Conservation (phyloP, 1,284 basidiomycete species). For the Agaricales sp. region DNA sequence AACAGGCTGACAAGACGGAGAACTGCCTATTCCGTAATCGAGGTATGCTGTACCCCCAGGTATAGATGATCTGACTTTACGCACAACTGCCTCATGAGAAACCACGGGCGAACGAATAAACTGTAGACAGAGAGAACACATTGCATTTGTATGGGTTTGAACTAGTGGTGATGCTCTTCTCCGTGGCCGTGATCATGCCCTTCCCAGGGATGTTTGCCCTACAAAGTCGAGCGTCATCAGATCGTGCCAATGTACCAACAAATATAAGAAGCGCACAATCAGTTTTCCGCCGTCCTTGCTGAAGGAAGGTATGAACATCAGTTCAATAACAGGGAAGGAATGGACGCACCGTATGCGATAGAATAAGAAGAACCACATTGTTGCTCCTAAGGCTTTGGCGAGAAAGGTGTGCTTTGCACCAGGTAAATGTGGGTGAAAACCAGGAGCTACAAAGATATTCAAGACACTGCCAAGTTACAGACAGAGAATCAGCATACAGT, state of each 20-base stretch:
- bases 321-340: too few relatives aligned
- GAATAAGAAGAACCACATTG: slow-evolving; percentile 98
- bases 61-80: too few relatives aligned
- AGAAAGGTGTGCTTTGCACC: slow-evolving; percentile 69
- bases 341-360: slow-evolving; percentile 66
- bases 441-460: slow-evolving; percentile 38
- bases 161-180: slow-evolving; percentile 33
- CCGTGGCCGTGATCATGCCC: slow-evolving; percentile 44
- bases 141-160: too few relatives aligned
- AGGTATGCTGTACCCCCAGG: too few relatives aligned
- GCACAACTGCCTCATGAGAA: too few relatives aligned
- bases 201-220: slow-evolving; percentile 50
- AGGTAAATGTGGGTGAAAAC: slow-evolving; percentile 81
- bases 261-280: not conserved
- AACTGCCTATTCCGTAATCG: too few relatives aligned
- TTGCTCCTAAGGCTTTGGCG: slow-evolving; percentile 78
- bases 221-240: slow-evolving; percentile 19
- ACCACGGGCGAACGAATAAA: too few relatives aligned
- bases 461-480: too few relatives aligned
- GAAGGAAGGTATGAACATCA: not conserved
- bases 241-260: slow-evolving; percentile 6
- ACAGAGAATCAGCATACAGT: not conserved
- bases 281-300: not conserved
- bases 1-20: too few relatives aligned
- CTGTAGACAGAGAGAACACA: too few relatives aligned